A percentile compares a stretch with the other conserved stretches of the same genome.
These are phyloP conservation scores for Globisporangium splendens DNA, from an alignment of 352 stramenopile species.

Conservation along the genomic window DNA sequence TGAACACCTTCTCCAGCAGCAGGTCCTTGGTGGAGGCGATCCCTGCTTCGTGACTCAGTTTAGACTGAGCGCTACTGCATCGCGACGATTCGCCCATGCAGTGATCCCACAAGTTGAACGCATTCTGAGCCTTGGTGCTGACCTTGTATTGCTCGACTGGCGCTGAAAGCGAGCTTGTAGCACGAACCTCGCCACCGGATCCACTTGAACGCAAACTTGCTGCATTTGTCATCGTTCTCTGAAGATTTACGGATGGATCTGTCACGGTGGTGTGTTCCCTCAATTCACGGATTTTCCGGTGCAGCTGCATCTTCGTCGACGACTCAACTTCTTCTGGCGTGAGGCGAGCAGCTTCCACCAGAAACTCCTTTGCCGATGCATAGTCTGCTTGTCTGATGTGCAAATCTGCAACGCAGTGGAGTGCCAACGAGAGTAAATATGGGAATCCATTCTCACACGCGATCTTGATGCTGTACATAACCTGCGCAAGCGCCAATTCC, in stretches of 20 bases:
- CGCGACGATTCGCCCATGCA: conserved; percentile 14
- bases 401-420: conserved; percentile 37
- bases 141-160: conserved; percentile 1
- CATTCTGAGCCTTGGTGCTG: conserved; percentile 20
- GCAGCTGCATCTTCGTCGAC: conserved; percentile 38
- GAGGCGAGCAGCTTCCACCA: conserved; percentile 32
- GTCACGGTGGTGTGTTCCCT: background rate
- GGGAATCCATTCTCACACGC: conserved; percentile 32
- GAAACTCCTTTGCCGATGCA: conserved; percentile 9
- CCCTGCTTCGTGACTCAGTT: too few relatives aligned
- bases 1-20: conserved; percentile 14
- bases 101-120: conserved; percentile 22
- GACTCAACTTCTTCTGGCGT: conserved; percentile 29
- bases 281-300: conserved; percentile 34
- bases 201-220: too few relatives aligned
- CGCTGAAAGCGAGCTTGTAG: background rate
- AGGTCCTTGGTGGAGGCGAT: conserved; percentile 2
- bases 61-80: too few relatives aligned
- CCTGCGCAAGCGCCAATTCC: conserved; percentile 24
- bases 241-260: too few relatives aligned
- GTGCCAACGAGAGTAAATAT: conserved; percentile 25
- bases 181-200: too few relatives aligned
- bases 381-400: conserved; percentile 17
- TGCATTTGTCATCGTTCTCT: too few relatives aligned
- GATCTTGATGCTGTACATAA: conserved; percentile 29